Percentiles rank a stretch among this genome's conserved stretches.
These are phyloP conservation scores for Carpinus viminea DNA, from an alignment of 306 rosid genomes.

Conservation along the genomic window DNA sequence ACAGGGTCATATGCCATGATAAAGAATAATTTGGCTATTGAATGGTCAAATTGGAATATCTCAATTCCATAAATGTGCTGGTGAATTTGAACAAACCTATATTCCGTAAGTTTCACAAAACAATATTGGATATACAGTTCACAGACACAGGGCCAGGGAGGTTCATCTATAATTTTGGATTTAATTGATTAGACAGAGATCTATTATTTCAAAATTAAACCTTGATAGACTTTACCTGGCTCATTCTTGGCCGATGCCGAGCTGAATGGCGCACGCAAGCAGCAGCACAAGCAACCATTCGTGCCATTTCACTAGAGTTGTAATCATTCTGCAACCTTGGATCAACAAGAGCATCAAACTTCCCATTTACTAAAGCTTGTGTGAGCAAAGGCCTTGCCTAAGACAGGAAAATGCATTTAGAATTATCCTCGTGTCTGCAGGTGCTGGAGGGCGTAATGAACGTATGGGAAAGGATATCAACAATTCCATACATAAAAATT, in stretches of 20 bases:
- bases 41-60: background rate
- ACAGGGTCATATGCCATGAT: background rate
- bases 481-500: background rate
- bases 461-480: background rate
- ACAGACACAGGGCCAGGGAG: background rate
- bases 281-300: conserved; percentile 59
- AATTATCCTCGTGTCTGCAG: background rate
- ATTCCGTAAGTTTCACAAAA: background rate
- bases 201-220: background rate
- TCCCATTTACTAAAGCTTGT: conserved; percentile 49
- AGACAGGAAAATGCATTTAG: background rate
- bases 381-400: conserved; percentile 75
- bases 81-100: background rate
- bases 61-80: background rate
- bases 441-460: background rate
- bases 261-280: conserved; percentile 57
- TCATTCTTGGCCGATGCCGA: conserved; percentile 60
- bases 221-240: conserved; percentile 45
- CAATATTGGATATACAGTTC: background rate
- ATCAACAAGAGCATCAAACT: conserved; percentile 48
- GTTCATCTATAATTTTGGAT: background rate
- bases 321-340: conserved; percentile 49
- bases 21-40: background rate
- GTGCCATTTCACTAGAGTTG: conserved; percentile 43
- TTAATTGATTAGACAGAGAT: background rate